Evolutionary conservation across 192 early-diverging fungal genomes (phyloP).

Genomic region (Chytriomyces confervae): DNA sequence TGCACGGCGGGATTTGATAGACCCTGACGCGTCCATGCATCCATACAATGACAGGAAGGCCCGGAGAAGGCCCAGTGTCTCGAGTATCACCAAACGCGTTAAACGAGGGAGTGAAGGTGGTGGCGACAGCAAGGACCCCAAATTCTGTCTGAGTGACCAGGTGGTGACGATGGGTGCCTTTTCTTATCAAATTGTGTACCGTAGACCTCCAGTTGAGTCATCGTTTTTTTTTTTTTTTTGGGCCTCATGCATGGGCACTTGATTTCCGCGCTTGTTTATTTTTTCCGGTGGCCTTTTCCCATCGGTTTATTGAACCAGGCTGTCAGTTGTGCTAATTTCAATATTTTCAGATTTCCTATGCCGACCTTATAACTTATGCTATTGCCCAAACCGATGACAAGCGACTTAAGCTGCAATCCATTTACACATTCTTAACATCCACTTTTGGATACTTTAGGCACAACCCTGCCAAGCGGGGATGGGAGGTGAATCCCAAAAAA

Average conservation of each 20-base stretch:
- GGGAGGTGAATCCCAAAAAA: conserved; percentile 29
- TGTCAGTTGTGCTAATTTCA: conserved; percentile 8
- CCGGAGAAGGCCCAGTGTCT: background rate
- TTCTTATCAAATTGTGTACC: conserved; percentile 23
- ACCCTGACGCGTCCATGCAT: background rate
- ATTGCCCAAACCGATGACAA: conserved; percentile 19
- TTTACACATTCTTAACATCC: conserved; percentile 33
- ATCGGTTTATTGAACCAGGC: background rate
- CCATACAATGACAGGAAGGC: background rate
- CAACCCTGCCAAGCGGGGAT: conserved; percentile 21
- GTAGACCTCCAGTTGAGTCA: conserved; percentile 23
- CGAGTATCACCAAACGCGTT: background rate
- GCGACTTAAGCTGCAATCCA: conserved; percentile 29
- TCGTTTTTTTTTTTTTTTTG: background rate
- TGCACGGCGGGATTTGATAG: background rate
- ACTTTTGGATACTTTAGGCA: conserved; percentile 41
- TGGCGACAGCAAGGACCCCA: conserved; percentile 15
- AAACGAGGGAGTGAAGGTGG: background rate
- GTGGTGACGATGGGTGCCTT: background rate
- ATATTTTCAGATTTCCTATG: conserved; percentile 31
- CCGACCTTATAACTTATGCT: conserved; percentile 40
- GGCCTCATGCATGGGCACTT: background rate
- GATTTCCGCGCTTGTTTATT: background rate
- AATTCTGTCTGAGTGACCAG: conserved; percentile 30
- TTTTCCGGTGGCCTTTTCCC: conserved; percentile 3